Percentiles rank a stretch among this genome's conserved stretches.
Conservation (phyloP, 192 early-diverging fungal species). For the Coemansia sp. region DNA sequence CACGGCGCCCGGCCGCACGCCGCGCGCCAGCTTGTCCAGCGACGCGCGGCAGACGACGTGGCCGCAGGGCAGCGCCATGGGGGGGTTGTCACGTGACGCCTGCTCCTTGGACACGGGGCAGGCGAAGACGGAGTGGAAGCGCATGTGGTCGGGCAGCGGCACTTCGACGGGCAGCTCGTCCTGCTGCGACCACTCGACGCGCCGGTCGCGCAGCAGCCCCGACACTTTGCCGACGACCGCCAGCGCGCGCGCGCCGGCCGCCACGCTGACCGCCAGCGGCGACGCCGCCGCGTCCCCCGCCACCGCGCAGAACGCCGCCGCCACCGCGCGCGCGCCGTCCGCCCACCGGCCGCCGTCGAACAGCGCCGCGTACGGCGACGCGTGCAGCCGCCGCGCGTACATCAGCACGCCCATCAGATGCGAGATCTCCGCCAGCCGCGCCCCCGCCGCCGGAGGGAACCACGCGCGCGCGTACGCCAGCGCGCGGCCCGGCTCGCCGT, state of each 20-base stretch:
- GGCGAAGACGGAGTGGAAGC: slow-evolving; percentile 93
- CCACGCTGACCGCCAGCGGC: slow-evolving; percentile 53
- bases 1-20: slow-evolving; percentile 53
- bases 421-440: slow-evolving; percentile 37
- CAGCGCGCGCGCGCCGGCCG: slow-evolving; percentile 83
- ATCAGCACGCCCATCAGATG: slow-evolving; percentile 60
- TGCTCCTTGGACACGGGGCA: slow-evolving; percentile 98
- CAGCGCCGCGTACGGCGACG: slow-evolving; percentile 68
- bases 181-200: slow-evolving; percentile 87
- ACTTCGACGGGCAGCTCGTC: slow-evolving; percentile 93
- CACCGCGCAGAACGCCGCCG: slow-evolving; percentile 33
- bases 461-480: slow-evolving; percentile 70
- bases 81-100: slow-evolving; percentile 88
- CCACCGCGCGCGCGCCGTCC: slow-evolving; percentile 25
- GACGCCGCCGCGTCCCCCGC: slow-evolving; percentile 25
- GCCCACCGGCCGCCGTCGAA: slow-evolving; percentile 35
- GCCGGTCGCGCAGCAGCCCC: slow-evolving; percentile 76
- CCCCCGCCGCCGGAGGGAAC: too few species aligned
- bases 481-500: slow-evolving; percentile 52
- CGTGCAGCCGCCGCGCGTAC: slow-evolving; percentile 59
- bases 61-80: slow-evolving; percentile 97
- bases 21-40: slow-evolving; percentile 76
- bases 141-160: slow-evolving; percentile 76
- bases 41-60: slow-evolving; percentile 95
- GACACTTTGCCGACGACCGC: slow-evolving; percentile 92